These are phyloP conservation scores for Coniferiporia weirii DNA, from an alignment of 1,284 basidiomycete species.

Conservation along the genomic window DNA sequence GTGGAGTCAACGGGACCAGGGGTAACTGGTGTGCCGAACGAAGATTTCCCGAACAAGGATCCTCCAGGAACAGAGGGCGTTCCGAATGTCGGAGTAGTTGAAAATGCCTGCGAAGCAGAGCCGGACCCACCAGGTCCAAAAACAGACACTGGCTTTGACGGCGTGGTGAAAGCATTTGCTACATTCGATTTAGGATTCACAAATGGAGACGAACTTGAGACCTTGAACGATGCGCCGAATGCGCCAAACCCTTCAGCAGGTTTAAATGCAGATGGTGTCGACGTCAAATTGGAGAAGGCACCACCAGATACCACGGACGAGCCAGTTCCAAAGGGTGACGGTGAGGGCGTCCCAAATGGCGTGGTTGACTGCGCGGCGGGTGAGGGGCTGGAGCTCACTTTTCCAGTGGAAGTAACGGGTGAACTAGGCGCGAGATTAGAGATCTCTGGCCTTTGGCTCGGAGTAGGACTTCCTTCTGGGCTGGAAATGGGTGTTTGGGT, in stretches of 20 bases:
- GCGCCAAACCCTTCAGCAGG: constrained; percentile 38
- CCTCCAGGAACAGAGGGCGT: constrained; percentile 18
- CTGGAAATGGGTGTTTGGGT: constrained; percentile 12
- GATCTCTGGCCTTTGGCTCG: not conserved
- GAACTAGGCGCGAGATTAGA: no score
- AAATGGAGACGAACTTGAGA: constrained; percentile 44
- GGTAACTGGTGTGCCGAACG: constrained; percentile 25
- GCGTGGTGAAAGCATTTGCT: constrained; percentile 33
- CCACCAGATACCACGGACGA: constrained; percentile 26
- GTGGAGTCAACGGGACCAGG: constrained; percentile 21
- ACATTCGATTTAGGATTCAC: constrained; percentile 38
- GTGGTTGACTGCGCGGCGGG: not conserved
- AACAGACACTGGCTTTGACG: constrained; percentile 23
- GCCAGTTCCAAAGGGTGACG: constrained; percentile 5
- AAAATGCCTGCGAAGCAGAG: constrained; percentile 16
- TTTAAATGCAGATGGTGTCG: constrained; percentile 34
- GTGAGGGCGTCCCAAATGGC: constrained; percentile 8
- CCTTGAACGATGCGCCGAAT: constrained; percentile 29
- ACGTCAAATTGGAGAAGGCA: constrained; percentile 33
- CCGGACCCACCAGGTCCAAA: constrained; percentile 19
- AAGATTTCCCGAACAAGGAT: constrained; percentile 27
- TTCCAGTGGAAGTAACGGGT: not conserved
- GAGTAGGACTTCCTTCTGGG: constrained; percentile 15
- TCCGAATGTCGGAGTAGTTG: constrained; percentile 22
- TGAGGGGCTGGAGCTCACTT: not conserved